These are phyloP conservation scores for Cryptosporidium andersoni DNA, from an alignment of 169 alveolate species.

Conservation along the genomic window DNA sequence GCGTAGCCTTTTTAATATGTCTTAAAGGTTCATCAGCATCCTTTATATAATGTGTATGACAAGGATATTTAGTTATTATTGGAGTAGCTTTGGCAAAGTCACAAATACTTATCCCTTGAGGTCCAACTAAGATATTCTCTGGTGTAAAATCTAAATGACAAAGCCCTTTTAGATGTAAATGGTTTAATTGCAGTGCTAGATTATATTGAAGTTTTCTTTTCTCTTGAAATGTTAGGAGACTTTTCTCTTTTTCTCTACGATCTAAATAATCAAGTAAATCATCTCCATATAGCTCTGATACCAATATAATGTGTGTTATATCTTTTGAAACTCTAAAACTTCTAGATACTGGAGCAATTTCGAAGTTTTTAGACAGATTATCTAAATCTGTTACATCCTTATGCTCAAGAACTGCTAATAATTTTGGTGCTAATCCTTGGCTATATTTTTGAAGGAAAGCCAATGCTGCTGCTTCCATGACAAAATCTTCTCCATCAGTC, in stretches of 20 bases:
- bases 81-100: constrained; percentile 83
- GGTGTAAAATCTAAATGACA: constrained; percentile 84
- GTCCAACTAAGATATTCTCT: constrained; percentile 80
- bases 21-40: too few relatives aligned
- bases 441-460: constrained; percentile 74
- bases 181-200: constrained; percentile 71
- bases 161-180: constrained; percentile 80
- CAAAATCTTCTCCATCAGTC: constrained; percentile 84
- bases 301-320: constrained; percentile 75
- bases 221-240: constrained; percentile 75
- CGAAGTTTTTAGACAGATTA: not conserved
- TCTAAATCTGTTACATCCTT: constrained; percentile 47
- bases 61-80: constrained; percentile 74
- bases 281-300: constrained; percentile 77
- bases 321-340: constrained; percentile 70
- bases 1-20: not conserved
- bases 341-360: constrained; percentile 7
- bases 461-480: constrained; percentile 81
- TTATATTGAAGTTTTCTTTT: constrained; percentile 75
- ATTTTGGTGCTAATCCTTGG: constrained; percentile 77
- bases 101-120: constrained; percentile 78
- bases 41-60: constrained; percentile 73
- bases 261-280: constrained; percentile 77
- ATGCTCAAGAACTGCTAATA: constrained; percentile 76
- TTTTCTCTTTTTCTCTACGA: constrained; percentile 71